phyloP scores from a whole-genome alignment of 768 basidiomycete species.

The Rhizopogon rudus region DNA sequence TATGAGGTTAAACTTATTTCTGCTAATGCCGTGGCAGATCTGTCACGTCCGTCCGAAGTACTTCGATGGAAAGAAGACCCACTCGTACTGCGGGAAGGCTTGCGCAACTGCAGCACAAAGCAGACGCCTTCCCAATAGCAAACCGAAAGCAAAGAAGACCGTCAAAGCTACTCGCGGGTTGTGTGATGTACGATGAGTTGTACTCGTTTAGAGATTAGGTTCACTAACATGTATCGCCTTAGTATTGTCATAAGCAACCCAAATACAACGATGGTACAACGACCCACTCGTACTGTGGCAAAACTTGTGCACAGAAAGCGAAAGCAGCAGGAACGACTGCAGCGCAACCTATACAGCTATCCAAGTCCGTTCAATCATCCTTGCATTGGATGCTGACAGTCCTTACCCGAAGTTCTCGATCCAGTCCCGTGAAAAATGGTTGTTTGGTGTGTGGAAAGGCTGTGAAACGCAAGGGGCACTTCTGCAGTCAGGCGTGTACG shows the following conservation, averaged over 20 bases:
- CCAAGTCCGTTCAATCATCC: conserved; percentile 25
- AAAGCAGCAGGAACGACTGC: conserved; percentile 19
- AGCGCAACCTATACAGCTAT: conserved; percentile 10
- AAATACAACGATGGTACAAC: conserved; percentile 55
- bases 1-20: conserved; percentile 2
- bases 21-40: conserved; percentile 29
- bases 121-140: conserved; percentile 9
- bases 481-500: conserved; percentile 53
- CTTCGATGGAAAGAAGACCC: conserved; percentile 49
- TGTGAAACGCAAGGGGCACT: conserved; percentile 54
- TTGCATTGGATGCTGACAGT: conserved; percentile 21
- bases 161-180: conserved; percentile 29
- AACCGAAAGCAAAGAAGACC: conserved; percentile 21
- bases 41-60: conserved; percentile 55
- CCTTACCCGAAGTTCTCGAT: conserved; percentile 24
- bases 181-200: conserved; percentile 42
- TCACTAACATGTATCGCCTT: conserved; percentile 6
- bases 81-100: conserved; percentile 55
- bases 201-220: not conserved
- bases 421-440: conserved; percentile 34
- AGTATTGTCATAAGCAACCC: conserved; percentile 59
- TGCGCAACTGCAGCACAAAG: conserved; percentile 38
- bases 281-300: conserved; percentile 60
- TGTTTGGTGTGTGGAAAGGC: conserved; percentile 60
- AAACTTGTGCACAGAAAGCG: conserved; percentile 52